phyloP scores from a whole-genome alignment of 1,139 yeast genomes.

The Candida glucosophila region DNA sequence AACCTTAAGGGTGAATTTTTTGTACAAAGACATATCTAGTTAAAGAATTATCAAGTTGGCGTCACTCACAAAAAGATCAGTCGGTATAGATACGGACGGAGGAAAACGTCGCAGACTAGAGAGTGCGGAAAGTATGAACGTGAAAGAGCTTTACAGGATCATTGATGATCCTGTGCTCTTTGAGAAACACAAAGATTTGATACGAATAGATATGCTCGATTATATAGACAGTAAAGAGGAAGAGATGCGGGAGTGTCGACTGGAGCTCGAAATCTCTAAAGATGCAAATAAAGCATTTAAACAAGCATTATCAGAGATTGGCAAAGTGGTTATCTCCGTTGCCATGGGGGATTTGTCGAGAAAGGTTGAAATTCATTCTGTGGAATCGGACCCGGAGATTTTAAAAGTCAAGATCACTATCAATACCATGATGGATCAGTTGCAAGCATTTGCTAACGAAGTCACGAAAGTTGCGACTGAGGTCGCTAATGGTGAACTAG shows the following conservation, averaged over 20 bases:
- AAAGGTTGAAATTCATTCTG: slow-evolving; percentile 64
- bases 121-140: slow-evolving; percentile 15
- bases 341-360: slow-evolving; percentile 81
- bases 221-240: slow-evolving; percentile 26
- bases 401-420: slow-evolving; percentile 72
- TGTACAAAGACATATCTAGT: too few relatives aligned
- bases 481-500: slow-evolving; percentile 81
- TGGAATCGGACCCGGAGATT: slow-evolving; percentile 69
- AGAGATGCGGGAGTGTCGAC: slow-evolving; percentile 18
- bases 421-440: slow-evolving; percentile 82
- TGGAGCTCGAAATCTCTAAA: slow-evolving; percentile 45
- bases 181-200: slow-evolving; percentile 18
- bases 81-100: not conserved
- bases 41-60: too few relatives aligned
- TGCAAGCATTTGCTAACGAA: slow-evolving; percentile 74
- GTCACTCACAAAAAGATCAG: too few relatives aligned
- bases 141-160: slow-evolving; percentile 23
- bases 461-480: slow-evolving; percentile 83
- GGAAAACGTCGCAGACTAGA: not conserved
- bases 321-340: slow-evolving; percentile 74
- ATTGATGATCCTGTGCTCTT: slow-evolving; percentile 35
- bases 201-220: slow-evolving; percentile 24
- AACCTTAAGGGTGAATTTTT: too few relatives aligned
- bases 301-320: slow-evolving; percentile 69
- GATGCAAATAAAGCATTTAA: slow-evolving; percentile 70